Conservation (phyloP, 148 eudicot species). For the Selenicereus undatus region DNA sequence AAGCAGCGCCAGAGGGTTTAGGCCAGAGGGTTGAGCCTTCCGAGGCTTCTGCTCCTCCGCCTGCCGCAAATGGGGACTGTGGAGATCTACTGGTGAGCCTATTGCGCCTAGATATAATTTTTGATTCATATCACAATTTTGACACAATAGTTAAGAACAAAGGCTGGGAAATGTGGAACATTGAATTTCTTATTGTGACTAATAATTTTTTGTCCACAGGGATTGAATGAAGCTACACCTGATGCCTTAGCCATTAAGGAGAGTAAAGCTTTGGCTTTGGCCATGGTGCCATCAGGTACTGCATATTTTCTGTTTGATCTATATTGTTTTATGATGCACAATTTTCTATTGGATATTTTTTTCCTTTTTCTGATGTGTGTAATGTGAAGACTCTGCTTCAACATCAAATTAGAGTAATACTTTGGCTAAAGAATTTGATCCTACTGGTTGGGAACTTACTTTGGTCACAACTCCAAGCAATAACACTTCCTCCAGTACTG, state of each 20-base stretch:
- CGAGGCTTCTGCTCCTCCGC: conserved; percentile 38
- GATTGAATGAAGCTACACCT: conserved; percentile 52
- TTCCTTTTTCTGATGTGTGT: background rate
- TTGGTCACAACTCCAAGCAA: conserved; percentile 83
- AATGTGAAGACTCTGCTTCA: conserved; percentile 39
- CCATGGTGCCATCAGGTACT: conserved; percentile 77
- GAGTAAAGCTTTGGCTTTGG: conserved; percentile 91
- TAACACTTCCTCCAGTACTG: conserved; percentile 58
- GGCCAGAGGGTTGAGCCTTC: conserved; percentile 34
- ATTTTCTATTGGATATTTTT: background rate
- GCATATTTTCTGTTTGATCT: background rate
- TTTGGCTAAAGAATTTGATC: conserved; percentile 62
- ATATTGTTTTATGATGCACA: background rate
- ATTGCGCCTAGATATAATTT: background rate
- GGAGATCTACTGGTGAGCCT: conserved; percentile 74
- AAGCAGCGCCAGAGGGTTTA: conserved; percentile 43
- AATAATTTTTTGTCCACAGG: conserved; percentile 39
- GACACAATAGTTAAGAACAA: background rate
- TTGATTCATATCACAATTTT: background rate
- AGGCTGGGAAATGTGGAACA: background rate
- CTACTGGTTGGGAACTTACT: conserved; percentile 98
- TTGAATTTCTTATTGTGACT: conserved; percentile 5
- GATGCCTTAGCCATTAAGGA: conserved; percentile 80
- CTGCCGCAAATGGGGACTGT: conserved; percentile 47
- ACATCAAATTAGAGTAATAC: conserved; percentile 41